Evolutionary conservation across 2,329 filamentous ascomycete species (phyloP), one percentile per base, ranked within the genome.

Genomic region (Phialophora macrospora): DNA sequence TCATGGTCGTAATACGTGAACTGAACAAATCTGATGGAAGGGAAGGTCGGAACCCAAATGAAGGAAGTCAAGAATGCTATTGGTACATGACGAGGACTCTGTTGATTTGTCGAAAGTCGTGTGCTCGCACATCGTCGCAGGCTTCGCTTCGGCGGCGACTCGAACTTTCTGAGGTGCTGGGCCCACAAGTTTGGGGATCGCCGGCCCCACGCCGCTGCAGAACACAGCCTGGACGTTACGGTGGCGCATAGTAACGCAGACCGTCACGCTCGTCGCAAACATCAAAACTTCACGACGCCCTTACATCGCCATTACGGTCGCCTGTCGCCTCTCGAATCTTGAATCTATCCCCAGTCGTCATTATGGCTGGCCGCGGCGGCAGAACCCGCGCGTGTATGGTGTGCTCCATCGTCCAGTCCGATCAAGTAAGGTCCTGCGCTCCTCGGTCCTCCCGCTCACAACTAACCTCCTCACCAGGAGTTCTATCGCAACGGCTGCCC

Each of bases 321-420:
- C 38, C 24, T 66, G 28, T n/a, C 17, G n/a, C 34, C 2, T 14
- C 5, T 30, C 11, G 32, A 34, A 34, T 34, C 32, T n/a, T n/a
- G n/a, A 34, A 20, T 14, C 4, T 34, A 32, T 55, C 26, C 60
- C 48, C 22, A 30, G 46, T 59, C 52, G 46, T 59, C 52, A 4
- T 51, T 41, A 80, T 79, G 70, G 79, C 81, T 72, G 81, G 83
- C 63, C 90, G 88, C 77, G 93, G 87, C 90, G 49, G 58, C 81
- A 91, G 93, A 80, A 89, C 91, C 77, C 93, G 95, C 80, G 95
- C 95, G 75, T 99, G 95, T 84, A 97, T 99, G 93, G 92, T 98
- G 73, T 99, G 95, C 87, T 94, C 92, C 62, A 90, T 98, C 76
- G 92, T 98, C 71, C 92, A 94, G 83, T 89, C 91, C 67, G 88